Percentiles rank a stretch among this genome's conserved stretches.
Conservation (phyloP, 208 protist genomes). For the Crithidia mellificae region DNA sequence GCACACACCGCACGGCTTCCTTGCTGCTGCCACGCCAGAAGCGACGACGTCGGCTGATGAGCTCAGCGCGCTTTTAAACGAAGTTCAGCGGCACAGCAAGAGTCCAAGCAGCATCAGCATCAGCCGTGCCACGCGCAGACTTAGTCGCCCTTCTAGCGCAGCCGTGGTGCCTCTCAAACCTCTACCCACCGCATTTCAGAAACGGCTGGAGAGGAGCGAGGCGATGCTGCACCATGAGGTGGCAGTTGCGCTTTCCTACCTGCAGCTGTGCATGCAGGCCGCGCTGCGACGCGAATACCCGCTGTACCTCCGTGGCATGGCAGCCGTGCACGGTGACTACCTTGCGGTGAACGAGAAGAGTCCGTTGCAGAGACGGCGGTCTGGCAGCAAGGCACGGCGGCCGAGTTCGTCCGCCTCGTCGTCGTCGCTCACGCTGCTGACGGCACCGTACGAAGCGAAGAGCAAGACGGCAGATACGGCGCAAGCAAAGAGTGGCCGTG, state of each 20-base stretch:
- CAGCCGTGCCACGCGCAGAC: not conserved
- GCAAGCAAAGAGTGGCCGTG: not conserved
- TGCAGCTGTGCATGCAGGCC: constrained; percentile 22
- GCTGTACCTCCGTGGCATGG: constrained; percentile 22
- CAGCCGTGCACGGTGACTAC: constrained; percentile 8
- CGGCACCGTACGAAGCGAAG: not conserved
- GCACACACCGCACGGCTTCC: too few species aligned
- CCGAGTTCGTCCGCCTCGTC: not conserved
- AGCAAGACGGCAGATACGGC: too few species aligned
- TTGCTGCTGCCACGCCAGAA: too few species aligned
- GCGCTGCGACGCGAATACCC: constrained; percentile 25
- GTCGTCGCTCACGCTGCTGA: not conserved
- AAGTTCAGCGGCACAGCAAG: not conserved
- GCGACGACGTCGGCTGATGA: too few species aligned
- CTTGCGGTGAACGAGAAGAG: not conserved
- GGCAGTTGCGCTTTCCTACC: constrained; percentile 6
- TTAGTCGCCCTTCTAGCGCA: not conserved
- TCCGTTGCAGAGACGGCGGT: not conserved
- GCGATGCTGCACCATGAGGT: constrained; percentile 15
- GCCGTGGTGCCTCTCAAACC: not conserved
- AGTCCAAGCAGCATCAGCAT: not conserved
- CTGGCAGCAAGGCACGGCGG: not conserved
- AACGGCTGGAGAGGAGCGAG: constrained; percentile 10
- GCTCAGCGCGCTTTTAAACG: too few species aligned
- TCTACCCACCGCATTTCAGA: not conserved